phyloP scores from a whole-genome alignment of 345 rosid species.

The Gossypium australe region DNA sequence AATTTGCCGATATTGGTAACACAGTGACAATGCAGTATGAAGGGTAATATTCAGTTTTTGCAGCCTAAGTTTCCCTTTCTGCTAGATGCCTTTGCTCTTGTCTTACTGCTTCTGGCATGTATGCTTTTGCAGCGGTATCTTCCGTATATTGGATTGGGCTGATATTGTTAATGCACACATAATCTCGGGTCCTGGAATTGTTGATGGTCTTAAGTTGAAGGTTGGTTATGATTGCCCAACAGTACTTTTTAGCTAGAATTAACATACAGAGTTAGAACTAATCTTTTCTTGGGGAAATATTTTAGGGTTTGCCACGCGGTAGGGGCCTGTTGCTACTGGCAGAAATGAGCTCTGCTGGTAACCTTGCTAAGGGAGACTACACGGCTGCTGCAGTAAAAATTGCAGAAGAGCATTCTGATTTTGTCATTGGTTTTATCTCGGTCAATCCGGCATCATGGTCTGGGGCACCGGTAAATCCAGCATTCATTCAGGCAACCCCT shows the following conservation, averaged over 20 bases:
- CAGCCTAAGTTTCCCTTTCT: background rate
- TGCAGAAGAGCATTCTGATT: slow-evolving; percentile 91
- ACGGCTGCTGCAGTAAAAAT: slow-evolving; percentile 88
- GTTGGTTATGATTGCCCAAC: slow-evolving; percentile 24
- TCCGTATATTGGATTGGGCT: slow-evolving; percentile 84
- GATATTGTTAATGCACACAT: slow-evolving; percentile 89
- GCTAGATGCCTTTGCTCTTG: background rate
- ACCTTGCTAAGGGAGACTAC: slow-evolving; percentile 90
- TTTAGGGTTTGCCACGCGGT: slow-evolving; percentile 86
- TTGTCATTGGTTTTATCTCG: slow-evolving; percentile 92
- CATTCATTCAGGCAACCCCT: slow-evolving; percentile 92
- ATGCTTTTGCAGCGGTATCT: slow-evolving; percentile 59
- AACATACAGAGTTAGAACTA: background rate
- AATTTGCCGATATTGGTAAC: slow-evolving; percentile 98
- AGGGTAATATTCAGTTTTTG: slow-evolving; percentile 33
- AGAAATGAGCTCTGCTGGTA: slow-evolving; percentile 99
- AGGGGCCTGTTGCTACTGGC: slow-evolving; percentile 88
- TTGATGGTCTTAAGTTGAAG: slow-evolving; percentile 88
- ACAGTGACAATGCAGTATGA: slow-evolving; percentile 98
- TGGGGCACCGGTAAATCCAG: slow-evolving; percentile 65
- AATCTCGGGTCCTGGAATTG: slow-evolving; percentile 90
- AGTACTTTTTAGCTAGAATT: background rate
- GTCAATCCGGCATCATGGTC: slow-evolving; percentile 98
- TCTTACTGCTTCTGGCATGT: slow-evolving; percentile 1
- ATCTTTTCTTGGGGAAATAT: slow-evolving; percentile 5